These are phyloP conservation scores for Beauveria rudraprayagi DNA, from an alignment of 2,329 filamentous ascomycete genomes.

Conservation along the genomic window DNA sequence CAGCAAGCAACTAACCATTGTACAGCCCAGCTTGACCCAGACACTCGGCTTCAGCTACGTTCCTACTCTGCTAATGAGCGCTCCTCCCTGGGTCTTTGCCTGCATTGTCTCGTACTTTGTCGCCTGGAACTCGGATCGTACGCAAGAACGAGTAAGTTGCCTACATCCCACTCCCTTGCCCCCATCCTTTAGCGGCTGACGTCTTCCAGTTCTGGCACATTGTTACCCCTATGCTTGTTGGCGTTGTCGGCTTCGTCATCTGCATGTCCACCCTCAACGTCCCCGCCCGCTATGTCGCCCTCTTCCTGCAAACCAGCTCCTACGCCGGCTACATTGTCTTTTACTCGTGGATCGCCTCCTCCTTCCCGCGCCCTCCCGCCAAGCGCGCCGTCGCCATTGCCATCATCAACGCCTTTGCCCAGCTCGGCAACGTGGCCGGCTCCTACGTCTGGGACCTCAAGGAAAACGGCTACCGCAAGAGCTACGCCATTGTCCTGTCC, in stretches of 20 bases:
- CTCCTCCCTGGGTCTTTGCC: conserved; percentile 51
- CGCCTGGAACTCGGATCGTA: conserved; percentile 48
- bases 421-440: conserved; percentile 52
- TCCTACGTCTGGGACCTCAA: conserved; percentile 55
- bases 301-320: conserved; percentile 50
- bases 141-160: conserved; percentile 40
- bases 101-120: conserved; percentile 48
- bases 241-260: conserved; percentile 51
- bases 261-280: conserved; percentile 49
- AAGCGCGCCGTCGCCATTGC: conserved; percentile 55
- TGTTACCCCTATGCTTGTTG: conserved; percentile 41
- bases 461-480: conserved; percentile 53
- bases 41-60: conserved; percentile 46
- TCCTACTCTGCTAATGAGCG: conserved; percentile 46
- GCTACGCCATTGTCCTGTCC: conserved; percentile 55
- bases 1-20: conserved; percentile 9
- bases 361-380: conserved; percentile 49
- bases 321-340: conserved; percentile 53
- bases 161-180: background rate
- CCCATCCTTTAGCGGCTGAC: background rate
- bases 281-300: conserved; percentile 50
- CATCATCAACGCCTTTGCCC: conserved; percentile 50
- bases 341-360: conserved; percentile 50
- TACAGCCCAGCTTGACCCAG: conserved; percentile 40
- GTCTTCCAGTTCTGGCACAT: conserved; percentile 49